phyloP scores from a whole-genome alignment of 352 stramenopile species.

The Pythium dissotocum region DNA sequence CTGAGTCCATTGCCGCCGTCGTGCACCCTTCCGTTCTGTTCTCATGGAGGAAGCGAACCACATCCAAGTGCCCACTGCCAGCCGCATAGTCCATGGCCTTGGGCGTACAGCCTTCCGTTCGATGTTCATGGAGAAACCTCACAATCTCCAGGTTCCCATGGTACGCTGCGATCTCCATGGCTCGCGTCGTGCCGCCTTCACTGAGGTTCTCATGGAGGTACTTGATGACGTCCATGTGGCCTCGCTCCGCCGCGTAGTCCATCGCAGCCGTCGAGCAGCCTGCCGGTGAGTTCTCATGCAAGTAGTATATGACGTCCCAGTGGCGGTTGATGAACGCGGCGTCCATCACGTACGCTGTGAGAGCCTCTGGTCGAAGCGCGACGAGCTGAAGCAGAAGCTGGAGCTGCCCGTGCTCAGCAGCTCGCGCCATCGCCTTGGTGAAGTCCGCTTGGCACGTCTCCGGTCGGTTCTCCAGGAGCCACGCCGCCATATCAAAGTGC shows the following conservation, averaged over 20 bases:
- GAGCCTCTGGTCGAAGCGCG: too few relatives aligned
- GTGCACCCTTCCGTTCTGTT: background rate
- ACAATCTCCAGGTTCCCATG: slow-evolving; percentile 6
- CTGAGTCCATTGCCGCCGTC: background rate
- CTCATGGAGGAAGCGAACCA: slow-evolving; percentile 3
- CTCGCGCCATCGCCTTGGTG: too few relatives aligned
- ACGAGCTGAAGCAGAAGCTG: too few relatives aligned
- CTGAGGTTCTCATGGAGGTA: background rate
- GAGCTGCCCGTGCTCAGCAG: too few relatives aligned
- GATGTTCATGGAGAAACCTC: slow-evolving; percentile 3
- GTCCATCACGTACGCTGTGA: too few relatives aligned
- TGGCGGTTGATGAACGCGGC: too few relatives aligned
- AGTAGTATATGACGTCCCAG: background rate
- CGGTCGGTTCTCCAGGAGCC: too few relatives aligned
- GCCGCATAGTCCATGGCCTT: background rate
- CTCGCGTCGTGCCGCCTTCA: background rate
- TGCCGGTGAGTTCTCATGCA: background rate
- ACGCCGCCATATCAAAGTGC: too few relatives aligned
- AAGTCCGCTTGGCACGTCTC: too few relatives aligned
- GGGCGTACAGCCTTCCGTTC: background rate
- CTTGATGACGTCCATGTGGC: background rate
- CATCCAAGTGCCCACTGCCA: background rate
- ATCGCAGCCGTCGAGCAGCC: background rate
- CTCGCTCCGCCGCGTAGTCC: background rate
- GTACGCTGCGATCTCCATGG: background rate